Base-by-base conservation (phyloP, 2,329 filamentous ascomycete species). In the Fusarium nurragi region DNA sequence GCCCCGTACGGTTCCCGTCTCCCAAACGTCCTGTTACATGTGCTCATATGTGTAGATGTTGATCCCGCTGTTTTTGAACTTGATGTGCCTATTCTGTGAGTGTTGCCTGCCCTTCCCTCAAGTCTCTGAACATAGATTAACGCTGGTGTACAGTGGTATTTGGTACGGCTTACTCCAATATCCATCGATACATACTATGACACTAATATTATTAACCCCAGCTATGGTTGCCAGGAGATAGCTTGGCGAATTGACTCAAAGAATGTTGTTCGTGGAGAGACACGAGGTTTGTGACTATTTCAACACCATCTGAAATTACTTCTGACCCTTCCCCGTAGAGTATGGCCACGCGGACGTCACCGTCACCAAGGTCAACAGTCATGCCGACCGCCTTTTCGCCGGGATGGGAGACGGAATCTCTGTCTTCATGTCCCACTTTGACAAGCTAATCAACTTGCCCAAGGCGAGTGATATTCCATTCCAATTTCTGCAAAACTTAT, bases 351-450 rank as follows among this genome's bases (percentile, higher is more conserved):
- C 55, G 23, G 82, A 87, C 51, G 74, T 97, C 50, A 86, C 83
- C 59, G 83, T 91, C 28, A 79, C 87, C 61, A 84, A 84, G 64
- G 80, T 83, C 46, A 78, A 82, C 64, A 76, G 80, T 44, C 88
- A 93, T 72, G 88, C 91, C 68, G 90, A 97, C 76, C 84, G 85
- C 44, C 87, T 98, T 21, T 97, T 97, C 77, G 83, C 87, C 25
- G 92, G 88, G 16, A 74, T 97, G 12, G 90, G 88, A 58, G 88
- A 91, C 60, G 22, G 45, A 6, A 37, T 56, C 37, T 80, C 86
- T 48, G 81, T 92, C 14, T 94, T 87, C 84, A 97, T 97, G 94
- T 91, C 87, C 68, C 94, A 98, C 76, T 89, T 88, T 57, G 93
- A 97, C 79, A 97, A 97, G 83, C 85, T 98, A 12, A 84, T 84